These are phyloP conservation scores for Jaltomata sinuosa DNA, from an alignment of 257 asterid species.

Conservation along the genomic window DNA sequence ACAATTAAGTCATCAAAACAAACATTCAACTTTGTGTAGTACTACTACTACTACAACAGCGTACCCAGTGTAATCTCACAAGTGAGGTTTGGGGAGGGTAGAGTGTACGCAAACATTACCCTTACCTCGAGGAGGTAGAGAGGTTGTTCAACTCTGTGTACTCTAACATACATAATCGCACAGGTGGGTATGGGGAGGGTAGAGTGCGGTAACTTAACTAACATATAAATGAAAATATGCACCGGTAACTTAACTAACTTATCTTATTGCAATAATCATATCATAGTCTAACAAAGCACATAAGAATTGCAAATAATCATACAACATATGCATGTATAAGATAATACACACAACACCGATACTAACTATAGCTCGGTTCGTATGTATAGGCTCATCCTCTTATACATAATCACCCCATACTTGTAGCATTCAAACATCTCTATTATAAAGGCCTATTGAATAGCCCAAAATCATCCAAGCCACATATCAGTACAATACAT, in stretches of 20 bases:
- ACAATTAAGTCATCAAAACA: background rate
- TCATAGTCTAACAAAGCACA: background rate
- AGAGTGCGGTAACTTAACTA: background rate
- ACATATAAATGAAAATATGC: background rate
- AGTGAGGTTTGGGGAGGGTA: background rate
- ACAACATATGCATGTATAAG: background rate
- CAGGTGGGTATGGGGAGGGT: background rate
- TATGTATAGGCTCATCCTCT: background rate
- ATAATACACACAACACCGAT: background rate
- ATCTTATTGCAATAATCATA: background rate
- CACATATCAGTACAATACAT: background rate
- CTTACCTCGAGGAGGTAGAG: too few relatives aligned
- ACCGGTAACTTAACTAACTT: background rate
- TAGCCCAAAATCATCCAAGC: background rate
- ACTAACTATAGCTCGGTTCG: background rate
- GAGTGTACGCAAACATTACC: background rate
- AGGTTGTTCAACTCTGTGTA: background rate
- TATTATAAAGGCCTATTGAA: background rate
- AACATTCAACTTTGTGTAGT: background rate
- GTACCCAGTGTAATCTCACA: background rate
- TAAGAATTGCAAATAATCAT: background rate
- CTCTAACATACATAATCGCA: background rate
- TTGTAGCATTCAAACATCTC: background rate
- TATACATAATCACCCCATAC: background rate
- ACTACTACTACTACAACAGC: background rate